These are phyloP conservation scores for Penicillium concentricum DNA, from an alignment of 2,329 filamentous ascomycete species.

Conservation along the genomic window DNA sequence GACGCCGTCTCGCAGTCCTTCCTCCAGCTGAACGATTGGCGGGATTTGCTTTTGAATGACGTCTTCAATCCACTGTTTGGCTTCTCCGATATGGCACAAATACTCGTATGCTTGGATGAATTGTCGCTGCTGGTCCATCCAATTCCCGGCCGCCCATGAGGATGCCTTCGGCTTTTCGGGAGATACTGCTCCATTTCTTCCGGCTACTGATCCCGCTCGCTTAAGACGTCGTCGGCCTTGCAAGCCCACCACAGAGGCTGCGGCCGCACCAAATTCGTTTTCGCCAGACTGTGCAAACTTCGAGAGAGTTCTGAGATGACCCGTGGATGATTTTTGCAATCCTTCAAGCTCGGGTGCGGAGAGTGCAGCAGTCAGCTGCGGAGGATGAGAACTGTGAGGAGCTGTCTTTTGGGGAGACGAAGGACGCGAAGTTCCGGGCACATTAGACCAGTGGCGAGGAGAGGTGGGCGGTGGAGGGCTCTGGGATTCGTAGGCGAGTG, in stretches of 20 bases:
- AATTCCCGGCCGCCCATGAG: constrained; percentile 79
- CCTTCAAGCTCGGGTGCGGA: constrained; percentile 73
- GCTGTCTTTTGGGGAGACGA: constrained; percentile 29
- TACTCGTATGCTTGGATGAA: constrained; percentile 98
- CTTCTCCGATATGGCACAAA: constrained; percentile 96
- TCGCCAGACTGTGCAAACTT: constrained; percentile 73
- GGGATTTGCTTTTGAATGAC: constrained; percentile 82
- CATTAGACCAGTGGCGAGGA: constrained; percentile 26
- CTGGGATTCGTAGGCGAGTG: constrained; percentile 19
- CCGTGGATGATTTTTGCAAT: constrained; percentile 83
- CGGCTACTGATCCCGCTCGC: constrained; percentile 57
- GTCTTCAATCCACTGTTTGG: constrained; percentile 98
- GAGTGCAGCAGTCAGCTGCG: constrained; percentile 48
- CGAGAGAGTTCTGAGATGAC: constrained; percentile 83
- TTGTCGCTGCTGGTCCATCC: constrained; percentile 99
- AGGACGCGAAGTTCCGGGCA: constrained; percentile 29
- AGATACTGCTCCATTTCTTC: constrained; percentile 47
- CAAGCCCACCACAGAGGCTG: constrained; percentile 83
- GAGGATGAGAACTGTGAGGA: constrained; percentile 32
- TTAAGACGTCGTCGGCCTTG: constrained; percentile 82
- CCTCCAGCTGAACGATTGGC: constrained; percentile 89
- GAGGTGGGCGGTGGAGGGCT: constrained; percentile 23
- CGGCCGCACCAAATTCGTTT: constrained; percentile 69
- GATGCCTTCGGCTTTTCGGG: constrained; percentile 57
- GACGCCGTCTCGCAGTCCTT: constrained; percentile 87